Evolutionary conservation across 768 basidiomycete genomes (phyloP), one percentile per base, ranked within the genome.

Genomic region (Galerina sulciceps): DNA sequence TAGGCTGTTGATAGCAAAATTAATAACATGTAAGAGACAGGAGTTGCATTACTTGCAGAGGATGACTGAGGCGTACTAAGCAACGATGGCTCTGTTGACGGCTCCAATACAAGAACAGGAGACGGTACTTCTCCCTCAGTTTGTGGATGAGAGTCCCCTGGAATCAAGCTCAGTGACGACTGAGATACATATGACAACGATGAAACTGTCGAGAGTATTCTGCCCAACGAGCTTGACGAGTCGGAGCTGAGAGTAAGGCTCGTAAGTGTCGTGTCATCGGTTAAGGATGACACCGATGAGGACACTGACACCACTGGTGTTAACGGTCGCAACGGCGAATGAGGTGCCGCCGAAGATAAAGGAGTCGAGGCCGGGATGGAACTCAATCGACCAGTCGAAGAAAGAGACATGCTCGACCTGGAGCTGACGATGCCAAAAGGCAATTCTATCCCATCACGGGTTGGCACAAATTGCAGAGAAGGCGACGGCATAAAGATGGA

Each of bases 401-500:
- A 81, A 1, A 79, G 69, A 20, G 81, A 76, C 44, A 76, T 82
- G 59, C 82, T 89, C 0, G 91, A 88, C 34, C 88, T 77, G 67
- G 92, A 75, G 69, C 88, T 79, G 0, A 90, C 91, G 0, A 90
- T 90, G 56, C 93, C 91, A 56, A 86, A 88, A 0, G 90, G 91
- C 0, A 66, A 73, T 61, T 93, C 91, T 10, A 66, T 73, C 4
- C 79, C 82, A 42, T 93, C 90, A 1, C 81, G 84, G 43, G 91
- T 68, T 20, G 76, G 78, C 17, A 82, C 56, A 3, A 82, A 83
- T 20, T 71, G 71, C 3, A 84, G 75, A 20, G 88, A 87, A 15
- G 88, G 89, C 1, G 92, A 91, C 1, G 91, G 86, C 5, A 75
- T 77, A 20, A 94, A 75, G 17, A 89, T 74, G 1, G 90, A 89